Base-by-base conservation (phyloP, 2,329 filamentous ascomycete species). In the Colletotrichum abscissum region DNA sequence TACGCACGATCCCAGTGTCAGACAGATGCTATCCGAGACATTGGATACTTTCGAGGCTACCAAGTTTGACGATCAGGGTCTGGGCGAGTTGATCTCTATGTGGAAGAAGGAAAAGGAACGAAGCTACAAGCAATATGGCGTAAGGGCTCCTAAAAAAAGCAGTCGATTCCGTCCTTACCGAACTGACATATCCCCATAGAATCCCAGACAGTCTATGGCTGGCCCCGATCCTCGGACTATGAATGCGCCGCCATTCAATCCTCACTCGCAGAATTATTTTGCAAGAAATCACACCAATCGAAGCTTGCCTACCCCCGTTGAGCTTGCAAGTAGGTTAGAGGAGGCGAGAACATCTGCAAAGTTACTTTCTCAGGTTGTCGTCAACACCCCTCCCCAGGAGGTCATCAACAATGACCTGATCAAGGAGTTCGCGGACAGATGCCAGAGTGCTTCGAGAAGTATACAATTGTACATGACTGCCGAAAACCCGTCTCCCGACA, bases 321-420 rank as follows among this genome's bases (percentile, higher is more conserved):
- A 98, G 84, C 88, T 99, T 16, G 91, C 92, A 0, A 92, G 92
- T 71, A 91, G 97, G 57, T 90, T 99, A 52, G 94, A 98, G 81
- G 97, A 99, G 85, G 95, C 96, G 9, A 91, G 91, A 75, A 98
- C 95, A 2, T 97, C 95, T 3, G 95, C 96, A 7, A 96, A 95
- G 81, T 90, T 99, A 5, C 90, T 99, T n/a, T 90, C 94, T 65
- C 96, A 99, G 82, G 92, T 98, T 7, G 92, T 98, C 22, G 94
- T 96, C 82, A 95, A 94, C 70, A 98, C 95, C 0, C 91, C 95
- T 0, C 88, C 93, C 0, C 84, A 88, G 16, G 95, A 98, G 80
- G 86, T 98, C 28, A 87, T 95, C 24, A 83, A 87, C 67, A 96
- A 97, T 79, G 96, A 98, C n/a, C 88, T 99, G 65, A 92, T 98